phyloP scores from a whole-genome alignment of 176 grass and related monocot species.

The bread wheat (Triticum aestivum) region IWGSC_CS_RefSeq_v2.1 NC_057798.1:188675191-188675690 shows the following conservation, averaged over 20 bases:
- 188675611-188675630: conserved; percentile 90
- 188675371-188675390: conserved; percentile 72
- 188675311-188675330: conserved; percentile 62
- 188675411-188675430: conserved; percentile 78
- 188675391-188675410: conserved; percentile 85
- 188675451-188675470: conserved; percentile 69
- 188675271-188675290: conserved; percentile 78
- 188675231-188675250: background rate
- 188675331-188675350: conserved; percentile 87
- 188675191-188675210: conserved; percentile 46
- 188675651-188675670: conserved; percentile 96
- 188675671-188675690: conserved; percentile 90
- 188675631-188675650: conserved; percentile 89
- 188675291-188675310: conserved; percentile 56
- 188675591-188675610: conserved; percentile 95
- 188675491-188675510: conserved; percentile 90
- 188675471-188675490: conserved; percentile 88
- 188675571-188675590: conserved; percentile 73
- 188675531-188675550: conserved; percentile 86
- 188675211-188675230: conserved; percentile 63
- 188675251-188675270: conserved; percentile 66
- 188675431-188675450: conserved; percentile 95
- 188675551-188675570: conserved; percentile 76
- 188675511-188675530: conserved; percentile 61
- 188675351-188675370: conserved; percentile 71